These are phyloP conservation scores for Alternaria sp. DNA, from an alignment of 2,329 filamentous ascomycete genomes.

Conservation along the genomic window DNA sequence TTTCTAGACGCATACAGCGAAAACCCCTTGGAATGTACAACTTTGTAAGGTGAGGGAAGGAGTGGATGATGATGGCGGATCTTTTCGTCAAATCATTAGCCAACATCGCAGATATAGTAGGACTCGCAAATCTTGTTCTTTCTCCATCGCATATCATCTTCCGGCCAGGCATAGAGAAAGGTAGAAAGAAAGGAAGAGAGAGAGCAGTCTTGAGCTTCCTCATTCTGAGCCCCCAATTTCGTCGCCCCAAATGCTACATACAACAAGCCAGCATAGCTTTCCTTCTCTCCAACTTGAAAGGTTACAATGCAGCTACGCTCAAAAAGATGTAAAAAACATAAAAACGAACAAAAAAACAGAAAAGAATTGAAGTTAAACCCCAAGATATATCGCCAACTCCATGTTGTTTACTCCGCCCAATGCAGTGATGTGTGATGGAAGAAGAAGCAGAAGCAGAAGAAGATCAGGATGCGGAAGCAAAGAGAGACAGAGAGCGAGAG, in stretches of 20 bases:
- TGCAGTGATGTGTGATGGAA: slow-evolving; percentile 25
- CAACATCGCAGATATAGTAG: background rate
- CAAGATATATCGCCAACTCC: slow-evolving; percentile 15
- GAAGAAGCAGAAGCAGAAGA: too few species aligned
- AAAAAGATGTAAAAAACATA: slow-evolving; percentile 24
- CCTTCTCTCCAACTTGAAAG: background rate
- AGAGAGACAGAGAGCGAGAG: background rate
- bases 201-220: too few species aligned
- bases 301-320: background rate
- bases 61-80: slow-evolving; percentile 37
- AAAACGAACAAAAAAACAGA: slow-evolving; percentile 10
- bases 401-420: slow-evolving; percentile 35
- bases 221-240: too few species aligned
- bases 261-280: background rate
- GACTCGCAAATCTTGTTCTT: too few species aligned
- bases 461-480: too few species aligned
- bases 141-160: too few species aligned
- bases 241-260: background rate
- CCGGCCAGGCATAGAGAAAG: too few species aligned
- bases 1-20: too few species aligned
- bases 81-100: slow-evolving; percentile 38
- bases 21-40: background rate
- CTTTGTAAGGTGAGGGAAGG: slow-evolving; percentile 26
- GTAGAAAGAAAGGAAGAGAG: too few species aligned
- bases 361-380: slow-evolving; percentile 1